Evolutionary conservation across 139 green algal genomes (phyloP).

Genomic region (Spirogloea muscicola): DNA sequence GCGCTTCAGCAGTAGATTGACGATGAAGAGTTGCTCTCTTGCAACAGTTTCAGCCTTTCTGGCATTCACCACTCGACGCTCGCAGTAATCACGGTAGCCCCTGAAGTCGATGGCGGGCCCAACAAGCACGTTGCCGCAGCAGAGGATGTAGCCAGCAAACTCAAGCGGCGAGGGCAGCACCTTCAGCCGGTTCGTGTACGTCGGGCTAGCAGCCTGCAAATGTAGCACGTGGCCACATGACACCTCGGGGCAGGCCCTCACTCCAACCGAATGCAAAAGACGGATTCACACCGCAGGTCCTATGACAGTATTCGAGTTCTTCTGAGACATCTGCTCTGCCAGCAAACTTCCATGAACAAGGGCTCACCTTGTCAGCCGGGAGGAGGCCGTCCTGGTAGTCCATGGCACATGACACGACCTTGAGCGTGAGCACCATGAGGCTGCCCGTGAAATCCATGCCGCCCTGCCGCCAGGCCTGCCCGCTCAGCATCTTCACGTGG

Average conservation of each 20-base stretch:
- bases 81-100: slow-evolving; percentile 21
- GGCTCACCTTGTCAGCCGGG: slow-evolving; percentile 10
- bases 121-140: slow-evolving; percentile 10
- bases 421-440: slow-evolving; percentile 45
- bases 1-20: too few relatives aligned
- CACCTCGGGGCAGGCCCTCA: background rate
- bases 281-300: background rate
- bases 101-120: slow-evolving; percentile 29
- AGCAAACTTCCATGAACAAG: too few relatives aligned
- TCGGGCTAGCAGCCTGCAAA: background rate
- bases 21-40: too few relatives aligned
- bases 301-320: too few relatives aligned
- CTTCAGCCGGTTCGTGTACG: slow-evolving; percentile 4
- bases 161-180: slow-evolving; percentile 21
- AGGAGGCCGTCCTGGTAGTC: slow-evolving; percentile 38
- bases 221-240: too few relatives aligned
- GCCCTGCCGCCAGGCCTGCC: slow-evolving; percentile 29
- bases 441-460: slow-evolving; percentile 44
- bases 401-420: slow-evolving; percentile 34
- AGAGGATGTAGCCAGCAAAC: slow-evolving; percentile 40
- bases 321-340: too few relatives aligned
- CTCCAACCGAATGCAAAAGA: background rate
- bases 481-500: slow-evolving; percentile 31
- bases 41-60: too few relatives aligned
- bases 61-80: background rate